phyloP scores from a whole-genome alignment of 176 grass and related monocot genomes.

The Miscanthus lutarioriparius region DNA sequence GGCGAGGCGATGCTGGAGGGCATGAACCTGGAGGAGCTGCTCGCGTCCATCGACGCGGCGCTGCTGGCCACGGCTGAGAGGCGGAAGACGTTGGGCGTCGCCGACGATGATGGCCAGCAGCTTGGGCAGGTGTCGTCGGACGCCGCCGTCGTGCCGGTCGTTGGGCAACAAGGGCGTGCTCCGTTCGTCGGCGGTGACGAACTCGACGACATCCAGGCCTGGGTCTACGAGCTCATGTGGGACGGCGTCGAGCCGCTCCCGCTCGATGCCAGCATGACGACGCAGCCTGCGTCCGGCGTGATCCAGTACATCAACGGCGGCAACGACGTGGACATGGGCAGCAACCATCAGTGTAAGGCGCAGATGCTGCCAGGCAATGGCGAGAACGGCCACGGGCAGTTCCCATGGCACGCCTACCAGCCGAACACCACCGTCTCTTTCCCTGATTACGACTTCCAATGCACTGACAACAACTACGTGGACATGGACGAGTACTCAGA shows the following conservation, averaged over 20 bases:
- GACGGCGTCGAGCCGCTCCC: not conserved
- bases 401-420: slow-evolving; percentile 7
- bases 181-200: not conserved
- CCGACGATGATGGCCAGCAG: not conserved
- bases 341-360: not conserved
- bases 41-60: slow-evolving; percentile 23
- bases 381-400: not conserved
- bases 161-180: not conserved
- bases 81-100: not conserved
- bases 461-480: not conserved
- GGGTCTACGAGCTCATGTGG: not conserved
- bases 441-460: not conserved
- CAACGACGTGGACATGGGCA: not conserved
- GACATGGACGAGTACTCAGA: not conserved
- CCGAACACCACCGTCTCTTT: not conserved
- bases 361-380: slow-evolving; percentile 11
- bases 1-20: not conserved
- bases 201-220: not conserved
- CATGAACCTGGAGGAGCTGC: slow-evolving; percentile 15
- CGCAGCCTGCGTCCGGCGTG: too few species aligned
- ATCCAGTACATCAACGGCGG: not conserved
- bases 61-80: slow-evolving; percentile 11
- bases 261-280: not conserved
- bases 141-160: not conserved
- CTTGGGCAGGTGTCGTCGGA: not conserved